Conservation (phyloP, 2,329 filamentous ascomycete species). For the Blastomyces emzantsi region DNA sequence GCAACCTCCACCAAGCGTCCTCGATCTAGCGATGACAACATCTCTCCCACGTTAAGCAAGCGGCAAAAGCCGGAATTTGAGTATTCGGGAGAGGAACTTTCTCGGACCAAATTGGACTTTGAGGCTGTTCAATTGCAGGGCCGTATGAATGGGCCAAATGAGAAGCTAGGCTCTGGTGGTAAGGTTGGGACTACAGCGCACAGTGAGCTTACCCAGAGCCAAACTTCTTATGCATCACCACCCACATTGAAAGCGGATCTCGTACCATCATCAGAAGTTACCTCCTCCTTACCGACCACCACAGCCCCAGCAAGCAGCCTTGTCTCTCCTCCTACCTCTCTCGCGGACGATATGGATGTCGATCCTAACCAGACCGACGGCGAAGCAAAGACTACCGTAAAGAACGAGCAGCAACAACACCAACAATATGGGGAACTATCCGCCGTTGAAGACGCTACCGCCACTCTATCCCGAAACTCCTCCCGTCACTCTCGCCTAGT, state of each 20-base stretch:
- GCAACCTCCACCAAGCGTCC: constrained; percentile 49
- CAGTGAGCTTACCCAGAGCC: constrained; percentile 20
- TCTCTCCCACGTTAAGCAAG: constrained; percentile 21
- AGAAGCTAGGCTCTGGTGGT: constrained; percentile 11
- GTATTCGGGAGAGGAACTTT: constrained; percentile 17
- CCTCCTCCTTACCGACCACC: constrained; percentile 21
- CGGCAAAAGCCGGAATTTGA: constrained; percentile 30
- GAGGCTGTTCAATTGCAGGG: constrained; percentile 1
- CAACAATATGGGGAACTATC: constrained; percentile 22
- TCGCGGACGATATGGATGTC: constrained; percentile 34
- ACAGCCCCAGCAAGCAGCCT: constrained; percentile 31
- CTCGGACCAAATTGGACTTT: not conserved
- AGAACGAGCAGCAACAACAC: constrained; percentile 11
- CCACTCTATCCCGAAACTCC: constrained; percentile 36
- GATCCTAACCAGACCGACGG: constrained; percentile 21
- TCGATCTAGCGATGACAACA: constrained; percentile 35
- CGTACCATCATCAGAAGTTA: constrained; percentile 21
- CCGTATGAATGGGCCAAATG: not conserved
- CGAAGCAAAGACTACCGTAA: constrained; percentile 21
- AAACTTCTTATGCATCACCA: constrained; percentile 31
- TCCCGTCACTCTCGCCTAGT: constrained; percentile 33
- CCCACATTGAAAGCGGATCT: constrained; percentile 30
- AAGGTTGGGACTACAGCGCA: not conserved
- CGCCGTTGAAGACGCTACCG: constrained; percentile 29
- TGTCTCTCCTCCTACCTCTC: constrained; percentile 39